Evolutionary conservation across 2,329 filamentous ascomycete species (phyloP), one percentile per base, ranked within the genome.

Genomic region (Macrophomina tecta): DNA sequence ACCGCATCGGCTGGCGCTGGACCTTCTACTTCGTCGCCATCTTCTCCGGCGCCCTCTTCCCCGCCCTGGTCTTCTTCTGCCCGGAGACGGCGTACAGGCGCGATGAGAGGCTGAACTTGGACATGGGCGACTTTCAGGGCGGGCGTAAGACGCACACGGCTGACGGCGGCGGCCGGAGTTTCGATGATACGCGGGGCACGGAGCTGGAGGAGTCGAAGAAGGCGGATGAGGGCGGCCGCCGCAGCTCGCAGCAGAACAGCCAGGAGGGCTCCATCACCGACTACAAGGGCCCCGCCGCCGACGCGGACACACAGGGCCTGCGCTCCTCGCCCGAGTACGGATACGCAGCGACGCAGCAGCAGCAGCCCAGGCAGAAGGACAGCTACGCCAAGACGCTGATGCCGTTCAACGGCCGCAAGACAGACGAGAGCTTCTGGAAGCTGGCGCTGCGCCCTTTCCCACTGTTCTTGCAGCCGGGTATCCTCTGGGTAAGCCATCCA

Each of bases 21-120:
- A 90, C 89, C 0, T 97, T 97, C 75, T 93, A 94, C 77, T 86
- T 97, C 49, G 88, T 97, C 14, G 88, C 93, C 68, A 97, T 97
- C 71, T 96, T 97, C 79, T 86, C 89, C 52, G 92, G 84, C 4
- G 83, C 82, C 5, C 87, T 90, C 65, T 80, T 97, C 4, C 89
- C 92, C 0, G 80, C 90, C 11, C 81, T 97, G 23, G 81, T 95
- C 68, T 86, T 97, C 70, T 88, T 94, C 70, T 92, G 92, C 58
- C 94, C 94, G 0, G 94, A 97, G 79, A 97, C 92, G 0, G 89
- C 93, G 0, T 97, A 88, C 75, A 84, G 84, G 42, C 86, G 94
- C 34, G 86, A 91, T 7, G 79, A 84, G 3, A 78, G 82, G 42
- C 83, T 94, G 60, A 92, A 95, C 72, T 91, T 88, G 1, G 92